Evolutionary conservation across 345 rosid genomes (phyloP).

Genomic region (Aquilaria yunnanensis): DNA sequence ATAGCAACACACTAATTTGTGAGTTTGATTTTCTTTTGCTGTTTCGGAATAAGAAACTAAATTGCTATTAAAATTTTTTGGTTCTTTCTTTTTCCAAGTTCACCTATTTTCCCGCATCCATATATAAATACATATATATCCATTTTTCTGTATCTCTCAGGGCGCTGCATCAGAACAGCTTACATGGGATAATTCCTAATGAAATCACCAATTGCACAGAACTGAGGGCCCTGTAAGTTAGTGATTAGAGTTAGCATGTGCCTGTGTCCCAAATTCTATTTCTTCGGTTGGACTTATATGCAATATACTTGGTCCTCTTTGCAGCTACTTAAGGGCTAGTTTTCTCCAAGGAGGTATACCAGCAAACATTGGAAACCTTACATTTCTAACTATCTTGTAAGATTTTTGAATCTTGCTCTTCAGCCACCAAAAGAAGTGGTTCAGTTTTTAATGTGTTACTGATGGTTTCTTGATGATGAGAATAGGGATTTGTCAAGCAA

Average conservation of each 20-base stretch:
- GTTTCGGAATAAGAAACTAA: conserved; percentile 2
- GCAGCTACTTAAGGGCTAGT: conserved; percentile 84
- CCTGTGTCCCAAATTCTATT: background rate
- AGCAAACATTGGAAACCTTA: conserved; percentile 69
- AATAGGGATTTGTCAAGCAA: conserved; percentile 95
- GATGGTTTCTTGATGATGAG: background rate
- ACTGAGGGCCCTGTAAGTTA: conserved; percentile 72
- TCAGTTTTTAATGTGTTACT: background rate
- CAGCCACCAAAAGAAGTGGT: background rate
- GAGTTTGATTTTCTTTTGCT: conserved; percentile 25
- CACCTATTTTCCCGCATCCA: background rate
- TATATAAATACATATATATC: background rate
- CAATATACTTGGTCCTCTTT: conserved; percentile 6
- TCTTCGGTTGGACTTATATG: conserved; percentile 7
- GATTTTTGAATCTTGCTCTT: conserved; percentile 8
- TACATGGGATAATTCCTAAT: conserved; percentile 77
- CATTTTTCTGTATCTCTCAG: conserved; percentile 24
- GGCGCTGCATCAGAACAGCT: conserved; percentile 89
- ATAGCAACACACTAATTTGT: conserved; percentile 49
- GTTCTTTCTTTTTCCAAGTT: conserved; percentile 4
- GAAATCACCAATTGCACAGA: conserved; percentile 74
- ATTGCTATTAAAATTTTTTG: background rate
- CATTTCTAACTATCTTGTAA: conserved; percentile 73
- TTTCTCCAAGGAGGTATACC: conserved; percentile 94
- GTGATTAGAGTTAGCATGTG: background rate